A percentile compares a stretch with the other conserved stretches of the same genome.
Evolutionary conservation across 2,329 filamentous ascomycete species (phyloP).

Genomic region (Xylariaceae sp.): DNA sequence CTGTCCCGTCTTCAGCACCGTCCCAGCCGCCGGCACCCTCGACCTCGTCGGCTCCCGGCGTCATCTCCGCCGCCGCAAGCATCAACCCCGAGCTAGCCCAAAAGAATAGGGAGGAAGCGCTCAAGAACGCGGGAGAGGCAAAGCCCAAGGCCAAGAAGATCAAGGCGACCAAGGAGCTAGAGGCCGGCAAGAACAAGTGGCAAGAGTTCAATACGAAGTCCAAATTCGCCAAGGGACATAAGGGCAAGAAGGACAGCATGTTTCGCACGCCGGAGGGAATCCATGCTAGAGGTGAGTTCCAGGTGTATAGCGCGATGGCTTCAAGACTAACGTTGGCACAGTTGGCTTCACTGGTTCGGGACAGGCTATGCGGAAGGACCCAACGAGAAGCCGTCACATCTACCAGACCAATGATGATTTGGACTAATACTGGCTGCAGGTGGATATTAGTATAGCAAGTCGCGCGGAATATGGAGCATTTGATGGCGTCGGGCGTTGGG

Average conservation of each 20-base stretch:
- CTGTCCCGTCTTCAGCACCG: slow-evolving; percentile 38
- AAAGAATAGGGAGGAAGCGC: slow-evolving; percentile 60
- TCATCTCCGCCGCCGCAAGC: slow-evolving; percentile 61
- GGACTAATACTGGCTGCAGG: slow-evolving; percentile 54
- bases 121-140: slow-evolving; percentile 70
- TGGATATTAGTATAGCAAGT: slow-evolving; percentile 17
- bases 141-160: slow-evolving; percentile 83
- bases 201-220: slow-evolving; percentile 85
- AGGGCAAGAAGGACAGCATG: slow-evolving; percentile 89
- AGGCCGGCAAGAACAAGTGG: slow-evolving; percentile 92
- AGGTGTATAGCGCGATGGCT: background rate
- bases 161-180: slow-evolving; percentile 87
- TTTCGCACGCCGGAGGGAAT: slow-evolving; percentile 89
- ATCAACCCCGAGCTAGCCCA: slow-evolving; percentile 55
- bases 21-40: slow-evolving; percentile 38
- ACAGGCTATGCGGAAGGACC: slow-evolving; percentile 93
- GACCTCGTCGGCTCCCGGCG: slow-evolving; percentile 44
- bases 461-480: slow-evolving; percentile 14
- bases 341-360: slow-evolving; percentile 97
- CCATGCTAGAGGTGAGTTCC: slow-evolving; percentile 76
- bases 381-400: slow-evolving; percentile 77
- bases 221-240: slow-evolving; percentile 63
- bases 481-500: slow-evolving; percentile 24
- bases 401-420: slow-evolving; percentile 78
- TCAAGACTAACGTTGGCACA: slow-evolving; percentile 46